These are phyloP conservation scores for Ganoderma lingzhi DNA, from an alignment of 1,284 basidiomycete genomes.

Conservation along the genomic window DNA sequence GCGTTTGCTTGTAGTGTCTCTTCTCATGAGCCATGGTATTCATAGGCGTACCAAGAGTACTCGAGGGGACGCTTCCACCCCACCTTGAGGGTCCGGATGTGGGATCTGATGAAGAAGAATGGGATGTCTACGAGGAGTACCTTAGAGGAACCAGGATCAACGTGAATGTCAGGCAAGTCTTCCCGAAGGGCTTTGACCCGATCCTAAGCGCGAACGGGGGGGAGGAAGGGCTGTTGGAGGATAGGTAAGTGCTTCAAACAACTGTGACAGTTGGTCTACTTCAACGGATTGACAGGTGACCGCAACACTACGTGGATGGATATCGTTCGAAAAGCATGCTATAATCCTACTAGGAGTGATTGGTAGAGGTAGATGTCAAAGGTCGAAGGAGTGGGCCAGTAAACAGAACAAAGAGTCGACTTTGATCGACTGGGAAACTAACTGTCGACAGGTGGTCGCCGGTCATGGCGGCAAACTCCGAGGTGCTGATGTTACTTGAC, in stretches of 20 bases:
- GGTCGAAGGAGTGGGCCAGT: no score
- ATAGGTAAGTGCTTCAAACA: background rate
- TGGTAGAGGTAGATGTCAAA: no score
- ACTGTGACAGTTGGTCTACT: background rate
- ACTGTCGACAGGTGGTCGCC: no score
- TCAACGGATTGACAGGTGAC: background rate
- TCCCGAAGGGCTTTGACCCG: slow-evolving; percentile 74
- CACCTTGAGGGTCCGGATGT: slow-evolving; percentile 52
- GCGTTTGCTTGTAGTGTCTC: background rate
- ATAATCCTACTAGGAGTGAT: no score
- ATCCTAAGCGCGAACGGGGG: background rate
- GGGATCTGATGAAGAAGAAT: slow-evolving; percentile 46
- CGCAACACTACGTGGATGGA: no score
- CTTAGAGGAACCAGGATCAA: slow-evolving; percentile 80
- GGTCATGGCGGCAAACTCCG: no score
- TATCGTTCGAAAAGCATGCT: no score
- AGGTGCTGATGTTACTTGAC: no score
- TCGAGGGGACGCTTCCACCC: slow-evolving; percentile 79
- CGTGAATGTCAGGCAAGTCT: slow-evolving; percentile 90
- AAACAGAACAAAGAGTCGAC: no score
- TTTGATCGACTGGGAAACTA: no score
- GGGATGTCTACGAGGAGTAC: slow-evolving; percentile 71
- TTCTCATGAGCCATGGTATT: background rate
- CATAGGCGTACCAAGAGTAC: slow-evolving; percentile 85
- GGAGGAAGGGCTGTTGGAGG: background rate